A percentile compares a stretch with the other conserved stretches of the same genome.
These are phyloP conservation scores for Colletotrichum cereale DNA, from an alignment of 2,329 filamentous ascomycete species.

Conservation along the genomic window DNA sequence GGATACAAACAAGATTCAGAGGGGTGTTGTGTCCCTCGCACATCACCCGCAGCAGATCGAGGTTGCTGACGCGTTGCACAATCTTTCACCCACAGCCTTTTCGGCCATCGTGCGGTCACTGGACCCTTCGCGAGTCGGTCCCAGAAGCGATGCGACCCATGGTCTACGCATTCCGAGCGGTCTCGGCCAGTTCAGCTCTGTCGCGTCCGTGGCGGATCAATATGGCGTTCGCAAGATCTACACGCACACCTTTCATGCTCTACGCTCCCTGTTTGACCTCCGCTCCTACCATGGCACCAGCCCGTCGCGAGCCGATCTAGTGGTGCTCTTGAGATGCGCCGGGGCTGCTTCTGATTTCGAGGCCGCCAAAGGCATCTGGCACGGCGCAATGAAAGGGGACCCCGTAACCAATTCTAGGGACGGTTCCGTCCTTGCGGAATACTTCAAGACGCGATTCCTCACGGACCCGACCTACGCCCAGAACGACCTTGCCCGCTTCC, in stretches of 20 bases:
- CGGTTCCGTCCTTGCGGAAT: constrained; percentile 57
- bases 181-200: constrained; percentile 55
- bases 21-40: constrained; percentile 48
- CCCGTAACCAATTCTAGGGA: constrained; percentile 49
- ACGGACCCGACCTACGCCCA: constrained; percentile 61
- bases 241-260: constrained; percentile 50
- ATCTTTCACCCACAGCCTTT: constrained; percentile 68
- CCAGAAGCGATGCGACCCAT: constrained; percentile 62
- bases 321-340: constrained; percentile 60
- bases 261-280: constrained; percentile 51
- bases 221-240: constrained; percentile 61
- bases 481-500: constrained; percentile 56
- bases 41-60: constrained; percentile 13
- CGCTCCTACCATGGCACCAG: constrained; percentile 46
- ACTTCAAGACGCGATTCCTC: constrained; percentile 61
- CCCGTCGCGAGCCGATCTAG: constrained; percentile 57
- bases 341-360: constrained; percentile 57
- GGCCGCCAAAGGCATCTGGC: constrained; percentile 53
- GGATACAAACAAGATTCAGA: constrained; percentile 43
- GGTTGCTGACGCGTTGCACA: constrained; percentile 15
- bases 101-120: constrained; percentile 73
- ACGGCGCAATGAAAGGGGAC: constrained; percentile 45
- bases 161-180: constrained; percentile 54
- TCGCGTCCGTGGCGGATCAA: constrained; percentile 53
- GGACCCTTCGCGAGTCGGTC: constrained; percentile 66